Base-by-base conservation (phyloP, 768 basidiomycete species). In the Pulveroboletus sp. region DNA sequence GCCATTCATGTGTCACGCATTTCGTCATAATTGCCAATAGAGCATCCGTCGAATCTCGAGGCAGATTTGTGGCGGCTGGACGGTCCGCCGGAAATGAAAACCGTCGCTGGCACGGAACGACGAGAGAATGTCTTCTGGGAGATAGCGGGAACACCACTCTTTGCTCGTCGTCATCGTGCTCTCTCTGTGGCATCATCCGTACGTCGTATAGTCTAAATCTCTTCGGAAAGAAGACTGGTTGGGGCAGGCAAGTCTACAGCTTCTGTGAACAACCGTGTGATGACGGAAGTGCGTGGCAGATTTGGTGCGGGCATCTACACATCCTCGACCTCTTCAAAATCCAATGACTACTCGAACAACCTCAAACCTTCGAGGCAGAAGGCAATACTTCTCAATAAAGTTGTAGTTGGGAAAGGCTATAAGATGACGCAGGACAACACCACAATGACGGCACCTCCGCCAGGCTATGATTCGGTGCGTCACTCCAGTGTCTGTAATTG, bases 301-400 rank as follows among this genome's bases (percentile, higher is more conserved):
- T 85, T 86, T 43, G 85, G 85, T 22, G 77, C 78, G 31, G 85
- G 85, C 22, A 82, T 86, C 35, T 86, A 86, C 60, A 85, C 84
- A 2, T 84, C 83, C 6, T 82, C 82, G n/a, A 86, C 85, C 2
- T 85, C 85, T n/a, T 86, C 85, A 7, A 86, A 86, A 77, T 83
- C 85, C 16, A 81, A 85, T 51, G 85, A 87, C 64, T 87, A 87
- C 60, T 83, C 83, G 11, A 72, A 69, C 44, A 85, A 83, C 51
- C 71, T 76, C 45, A 77, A 75, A 51, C 67, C 74, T 36, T 85
- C 81, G 0, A 63, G 65, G 16, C 64, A 79, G 53, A 85, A 85
- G 55, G 80, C 81, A 0, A 83, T 87, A 32, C 73, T 87, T n/a
- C 67, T 87, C 45, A 86, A 85, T 67, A 86, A 86, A 58, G 85